Conservation (phyloP, 768 basidiomycete species). For the Solioccasus polychromus region DNA sequence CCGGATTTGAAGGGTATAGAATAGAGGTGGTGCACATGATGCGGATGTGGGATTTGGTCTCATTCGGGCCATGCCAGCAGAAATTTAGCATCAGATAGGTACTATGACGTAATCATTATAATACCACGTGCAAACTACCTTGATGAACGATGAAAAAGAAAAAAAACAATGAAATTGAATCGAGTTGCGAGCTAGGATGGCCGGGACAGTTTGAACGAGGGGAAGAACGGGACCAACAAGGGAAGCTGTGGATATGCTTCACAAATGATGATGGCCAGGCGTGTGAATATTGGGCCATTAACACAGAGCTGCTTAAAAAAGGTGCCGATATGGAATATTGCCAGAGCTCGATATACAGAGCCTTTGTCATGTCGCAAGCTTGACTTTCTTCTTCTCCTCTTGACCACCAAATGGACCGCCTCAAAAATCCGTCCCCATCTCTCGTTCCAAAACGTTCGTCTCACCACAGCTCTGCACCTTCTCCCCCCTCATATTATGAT, state of each 20-base stretch:
- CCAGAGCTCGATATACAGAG: conserved; percentile 38
- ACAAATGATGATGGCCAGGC: conserved; percentile 7
- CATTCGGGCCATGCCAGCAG: conserved; percentile 16
- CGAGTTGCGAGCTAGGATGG: neutral
- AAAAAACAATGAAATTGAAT: neutral
- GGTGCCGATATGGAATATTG: conserved; percentile 39
- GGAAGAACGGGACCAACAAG: neutral
- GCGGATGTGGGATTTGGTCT: neutral
- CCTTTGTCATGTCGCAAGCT: conserved; percentile 38
- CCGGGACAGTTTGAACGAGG: too few relatives aligned
- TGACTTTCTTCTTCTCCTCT: conserved; percentile 33
- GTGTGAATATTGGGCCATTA: conserved; percentile 31
- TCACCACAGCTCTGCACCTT: conserved; percentile 9
- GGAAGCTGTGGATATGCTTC: neutral
- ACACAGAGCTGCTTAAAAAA: conserved; percentile 33
- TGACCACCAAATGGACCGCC: conserved; percentile 26
- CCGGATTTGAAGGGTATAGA: conserved; percentile 20
- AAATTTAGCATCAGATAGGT: conserved; percentile 23
- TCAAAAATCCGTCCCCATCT: conserved; percentile 13
- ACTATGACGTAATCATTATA: conserved; percentile 28
- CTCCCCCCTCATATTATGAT: conserved; percentile 14
- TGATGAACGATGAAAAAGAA: neutral
- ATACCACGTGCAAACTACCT: conserved; percentile 17
- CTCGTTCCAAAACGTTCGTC: conserved; percentile 10
- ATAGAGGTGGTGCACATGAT: conserved; percentile 1